These are phyloP conservation scores for Dissophora ornata DNA, from an alignment of 192 early-diverging fungal species.

Conservation along the genomic window DNA sequence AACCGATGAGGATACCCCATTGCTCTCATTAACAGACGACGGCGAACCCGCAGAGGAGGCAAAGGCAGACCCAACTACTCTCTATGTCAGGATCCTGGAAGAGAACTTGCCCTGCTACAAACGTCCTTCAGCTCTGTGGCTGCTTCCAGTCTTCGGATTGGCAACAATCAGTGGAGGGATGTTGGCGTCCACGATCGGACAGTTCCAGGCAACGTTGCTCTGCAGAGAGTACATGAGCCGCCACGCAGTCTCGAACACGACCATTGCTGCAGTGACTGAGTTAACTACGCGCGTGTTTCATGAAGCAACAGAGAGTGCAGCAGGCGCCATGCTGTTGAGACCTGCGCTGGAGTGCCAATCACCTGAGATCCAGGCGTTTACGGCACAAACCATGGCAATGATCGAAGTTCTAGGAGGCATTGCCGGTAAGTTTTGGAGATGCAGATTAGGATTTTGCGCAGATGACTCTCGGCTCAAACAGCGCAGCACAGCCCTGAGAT, in stretches of 20 bases:
- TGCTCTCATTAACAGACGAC: neutral
- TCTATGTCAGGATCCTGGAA: conserved; percentile 30
- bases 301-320: neutral
- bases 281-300: neutral
- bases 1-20: neutral
- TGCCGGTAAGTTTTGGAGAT: conserved; percentile 15
- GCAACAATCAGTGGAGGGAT: conserved; percentile 28
- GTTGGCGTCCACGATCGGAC: conserved; percentile 19
- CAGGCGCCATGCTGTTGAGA: neutral
- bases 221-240: conserved; percentile 41
- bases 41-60: neutral
- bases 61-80: conserved; percentile 5
- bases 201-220: conserved; percentile 25
- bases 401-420: conserved; percentile 27
- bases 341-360: conserved; percentile 7
- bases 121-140: conserved; percentile 33
- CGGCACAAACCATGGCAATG: conserved; percentile 18
- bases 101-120: conserved; percentile 44
- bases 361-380: conserved; percentile 39
- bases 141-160: conserved; percentile 22
- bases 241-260: conserved; percentile 20
- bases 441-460: too few species aligned
- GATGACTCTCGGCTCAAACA: neutral
- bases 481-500: neutral
- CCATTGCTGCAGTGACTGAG: neutral